Base-by-base conservation (phyloP, 352 stramenopile genomes). In the Phytophthora vignae region DNA sequence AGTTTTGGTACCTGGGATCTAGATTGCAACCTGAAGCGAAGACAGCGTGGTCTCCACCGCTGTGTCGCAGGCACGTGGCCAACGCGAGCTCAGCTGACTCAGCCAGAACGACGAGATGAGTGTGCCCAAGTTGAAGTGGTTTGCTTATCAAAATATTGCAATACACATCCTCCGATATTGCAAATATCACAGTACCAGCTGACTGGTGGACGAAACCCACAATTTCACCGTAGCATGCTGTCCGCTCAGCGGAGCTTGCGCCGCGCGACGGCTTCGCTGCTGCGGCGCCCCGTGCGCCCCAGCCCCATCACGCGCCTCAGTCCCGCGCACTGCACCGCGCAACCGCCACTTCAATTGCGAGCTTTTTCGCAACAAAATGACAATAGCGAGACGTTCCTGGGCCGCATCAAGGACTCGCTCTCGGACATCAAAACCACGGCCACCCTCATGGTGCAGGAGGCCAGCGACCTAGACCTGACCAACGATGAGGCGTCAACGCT, bases 321-420 rank as follows among this genome's bases (percentile, higher is more conserved):
- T n/a, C 42, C 42, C 42, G 42, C 42, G 42, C n/a, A 50, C 42
- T 19, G 17, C 42, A 7, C 42, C 15, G 42, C 17, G 42, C 42
- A 19, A 50, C 10, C 6, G n/a, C 17, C 48, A 11, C 9, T 25
- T 4, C n/a, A 54, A 54, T 29, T 19, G 48, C 56, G 56, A 15
- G 29, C 19, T 27, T 62, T 62, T 27, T 53, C 38, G 22, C 36
- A 40, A 25, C 21, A 62, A 62, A 62, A 62, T 50, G 42, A 46
- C 58, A 44, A 9, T 63, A 44, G 38, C 42, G 42, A 50, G 42
- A 50, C 42, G 7, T 14, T 64, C 8, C 42, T 64, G 22, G 17
- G 49, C 27, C 40, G 58, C 21, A 5, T 64, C 17, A 55, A 55
- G 33, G 31, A 55, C 25, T 31, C 58, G 12, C 15, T 55, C 42